Conservation (phyloP, 2,329 filamentous ascomycete species). For the Juglanconis oblonga region DNA sequence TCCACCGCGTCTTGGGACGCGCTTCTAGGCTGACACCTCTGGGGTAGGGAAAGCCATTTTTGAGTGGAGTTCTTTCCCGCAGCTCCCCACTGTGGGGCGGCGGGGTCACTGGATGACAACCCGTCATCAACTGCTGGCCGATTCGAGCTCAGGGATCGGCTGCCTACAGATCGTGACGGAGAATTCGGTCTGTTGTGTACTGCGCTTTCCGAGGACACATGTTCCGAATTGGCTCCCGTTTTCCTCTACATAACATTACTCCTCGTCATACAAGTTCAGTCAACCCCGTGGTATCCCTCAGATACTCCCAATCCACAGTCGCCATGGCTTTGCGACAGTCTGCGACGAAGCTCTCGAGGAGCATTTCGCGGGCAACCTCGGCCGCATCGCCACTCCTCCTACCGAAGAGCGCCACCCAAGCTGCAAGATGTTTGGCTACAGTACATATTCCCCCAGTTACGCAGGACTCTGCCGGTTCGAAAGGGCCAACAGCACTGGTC, state of each 20-base stretch:
- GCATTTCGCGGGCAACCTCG: slow-evolving; percentile 23
- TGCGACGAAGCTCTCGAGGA: slow-evolving; percentile 34
- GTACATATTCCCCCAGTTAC: slow-evolving; percentile 69
- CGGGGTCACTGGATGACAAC: slow-evolving; percentile 8
- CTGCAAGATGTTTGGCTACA: slow-evolving; percentile 54
- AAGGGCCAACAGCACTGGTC: slow-evolving; percentile 94
- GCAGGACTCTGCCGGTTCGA: slow-evolving; percentile 64
- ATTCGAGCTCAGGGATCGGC: neutral
- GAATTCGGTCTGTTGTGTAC: neutral
- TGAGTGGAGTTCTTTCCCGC: neutral
- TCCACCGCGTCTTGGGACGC: slow-evolving; percentile 13
- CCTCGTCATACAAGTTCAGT: neutral
- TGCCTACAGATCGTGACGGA: neutral
- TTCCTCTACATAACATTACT: neutral
- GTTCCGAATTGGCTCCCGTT: neutral
- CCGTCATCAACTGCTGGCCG: slow-evolving; percentile 16
- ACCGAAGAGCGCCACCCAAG: slow-evolving; percentile 32
- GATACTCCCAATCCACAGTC: slow-evolving; percentile 12
- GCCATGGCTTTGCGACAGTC: slow-evolving; percentile 36
- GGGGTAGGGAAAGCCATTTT: neutral
- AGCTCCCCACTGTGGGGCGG: slow-evolving; percentile 12
- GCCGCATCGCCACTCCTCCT: slow-evolving; percentile 21
- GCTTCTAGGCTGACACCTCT: slow-evolving; percentile 8
- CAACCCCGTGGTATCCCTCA: neutral
- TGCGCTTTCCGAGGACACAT: neutral